phyloP scores from a whole-genome alignment of 345 rosid species.

The Diplotaxis tenuifolia region DNA sequence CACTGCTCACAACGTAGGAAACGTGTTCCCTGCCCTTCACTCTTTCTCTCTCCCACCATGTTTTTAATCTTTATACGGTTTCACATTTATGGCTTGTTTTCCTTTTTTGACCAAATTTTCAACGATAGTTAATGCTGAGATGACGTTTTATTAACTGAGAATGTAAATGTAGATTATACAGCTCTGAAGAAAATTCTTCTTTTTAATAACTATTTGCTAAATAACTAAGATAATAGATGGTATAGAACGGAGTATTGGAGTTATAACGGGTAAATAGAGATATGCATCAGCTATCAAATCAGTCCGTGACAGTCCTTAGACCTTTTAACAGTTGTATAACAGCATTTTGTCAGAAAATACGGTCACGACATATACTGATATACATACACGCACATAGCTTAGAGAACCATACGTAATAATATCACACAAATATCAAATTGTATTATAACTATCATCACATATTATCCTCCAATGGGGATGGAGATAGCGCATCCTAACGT shows the following conservation, averaged over 20 bases:
- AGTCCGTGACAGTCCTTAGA: conserved; percentile 36
- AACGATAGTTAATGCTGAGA: background rate
- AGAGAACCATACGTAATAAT: conserved; percentile 29
- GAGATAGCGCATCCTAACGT: conserved; percentile 4
- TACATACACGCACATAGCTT: conserved; percentile 29
- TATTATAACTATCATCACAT: conserved; percentile 10
- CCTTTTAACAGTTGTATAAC: conserved; percentile 38
- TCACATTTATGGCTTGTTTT: conserved; percentile 14
- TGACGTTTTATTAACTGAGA: background rate
- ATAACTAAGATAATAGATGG: background rate
- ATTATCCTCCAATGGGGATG: conserved; percentile 21
- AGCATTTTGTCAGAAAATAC: conserved; percentile 40
- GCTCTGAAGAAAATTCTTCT: background rate
- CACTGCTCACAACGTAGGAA: conserved; percentile 41
- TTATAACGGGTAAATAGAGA: background rate
- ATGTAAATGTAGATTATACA: background rate
- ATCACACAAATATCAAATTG: conserved; percentile 11
- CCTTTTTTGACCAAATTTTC: background rate
- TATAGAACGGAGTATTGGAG: no score
- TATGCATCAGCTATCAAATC: conserved; percentile 29
- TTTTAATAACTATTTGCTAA: background rate
- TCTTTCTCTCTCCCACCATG: conserved; percentile 12
- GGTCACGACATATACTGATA: conserved; percentile 38
- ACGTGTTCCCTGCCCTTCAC: conserved; percentile 35
- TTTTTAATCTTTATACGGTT: conserved; percentile 17